Percentiles rank a stretch among this genome's conserved stretches.
phyloP scores from a whole-genome alignment of 768 basidiomycete genomes.

The Rhizopogon vulgaris region DNA sequence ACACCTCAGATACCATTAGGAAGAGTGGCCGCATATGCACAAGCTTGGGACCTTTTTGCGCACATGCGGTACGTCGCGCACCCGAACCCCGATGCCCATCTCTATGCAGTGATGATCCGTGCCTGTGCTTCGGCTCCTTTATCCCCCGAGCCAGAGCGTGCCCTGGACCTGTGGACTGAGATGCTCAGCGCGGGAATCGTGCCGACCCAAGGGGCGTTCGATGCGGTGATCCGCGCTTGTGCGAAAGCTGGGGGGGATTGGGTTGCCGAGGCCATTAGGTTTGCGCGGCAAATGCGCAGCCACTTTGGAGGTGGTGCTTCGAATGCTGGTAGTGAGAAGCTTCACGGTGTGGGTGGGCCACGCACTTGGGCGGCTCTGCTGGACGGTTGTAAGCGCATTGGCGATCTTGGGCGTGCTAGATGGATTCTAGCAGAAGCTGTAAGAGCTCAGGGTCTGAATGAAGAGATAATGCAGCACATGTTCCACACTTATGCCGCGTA shows the following conservation, averaged over 20 bases:
- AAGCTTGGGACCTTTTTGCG: constrained; percentile 90
- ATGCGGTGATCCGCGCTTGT: constrained; percentile 78
- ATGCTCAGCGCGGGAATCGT: constrained; percentile 72
- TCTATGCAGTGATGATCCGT: constrained; percentile 84
- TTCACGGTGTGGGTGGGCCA: constrained; percentile 30
- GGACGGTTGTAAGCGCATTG: constrained; percentile 82
- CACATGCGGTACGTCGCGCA: constrained; percentile 98
- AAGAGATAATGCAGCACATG: constrained; percentile 72
- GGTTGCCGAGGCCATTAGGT: constrained; percentile 76
- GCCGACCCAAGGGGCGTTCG: constrained; percentile 69
- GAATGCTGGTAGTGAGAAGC: constrained; percentile 37
- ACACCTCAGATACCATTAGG: constrained; percentile 13
- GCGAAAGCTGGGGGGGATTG: constrained; percentile 61
- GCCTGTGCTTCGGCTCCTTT: constrained; percentile 62
- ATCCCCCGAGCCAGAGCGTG: constrained; percentile 78
- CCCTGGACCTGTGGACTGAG: constrained; percentile 88
- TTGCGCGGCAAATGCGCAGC: constrained; percentile 85
- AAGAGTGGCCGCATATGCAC: constrained; percentile 50
- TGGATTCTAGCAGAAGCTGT: constrained; percentile 89
- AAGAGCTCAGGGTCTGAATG: constrained; percentile 35
- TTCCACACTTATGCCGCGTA: constrained; percentile 88
- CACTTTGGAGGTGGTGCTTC: constrained; percentile 45
- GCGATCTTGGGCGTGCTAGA: constrained; percentile 75
- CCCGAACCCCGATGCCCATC: constrained; percentile 59
- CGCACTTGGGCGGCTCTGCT: constrained; percentile 79